Evolutionary conservation across 1,284 basidiomycete genomes (phyloP).

Genomic region (Rhodotorula glutinis): DNA sequence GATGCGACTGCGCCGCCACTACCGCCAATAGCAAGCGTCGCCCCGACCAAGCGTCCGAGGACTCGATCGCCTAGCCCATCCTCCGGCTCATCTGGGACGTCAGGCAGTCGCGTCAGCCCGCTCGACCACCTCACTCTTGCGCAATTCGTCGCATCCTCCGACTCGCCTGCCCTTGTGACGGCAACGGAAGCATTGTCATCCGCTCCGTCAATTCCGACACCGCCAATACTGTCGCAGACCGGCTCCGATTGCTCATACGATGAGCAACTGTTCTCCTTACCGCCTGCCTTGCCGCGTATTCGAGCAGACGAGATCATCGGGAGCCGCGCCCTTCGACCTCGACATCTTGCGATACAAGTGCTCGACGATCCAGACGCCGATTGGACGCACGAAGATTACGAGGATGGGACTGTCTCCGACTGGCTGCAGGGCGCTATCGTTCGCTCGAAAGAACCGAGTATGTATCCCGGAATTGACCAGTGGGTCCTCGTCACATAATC

Average conservation of each 20-base stretch:
- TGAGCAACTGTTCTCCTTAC: background rate
- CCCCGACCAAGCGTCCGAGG: no score
- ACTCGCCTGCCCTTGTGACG: no score
- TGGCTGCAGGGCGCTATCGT: background rate
- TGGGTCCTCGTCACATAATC: background rate
- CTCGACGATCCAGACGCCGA: background rate
- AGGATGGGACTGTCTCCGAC: background rate
- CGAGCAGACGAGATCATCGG: background rate
- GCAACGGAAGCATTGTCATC: no score
- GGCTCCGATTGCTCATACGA: background rate
- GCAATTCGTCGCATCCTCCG: no score
- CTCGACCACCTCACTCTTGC: no score
- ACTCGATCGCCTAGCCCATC: no score
- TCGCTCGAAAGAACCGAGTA: background rate
- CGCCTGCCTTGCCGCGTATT: background rate
- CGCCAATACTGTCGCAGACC: background rate
- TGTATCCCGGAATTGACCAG: conserved; percentile 6
- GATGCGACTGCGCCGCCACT: background rate
- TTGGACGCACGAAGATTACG: background rate
- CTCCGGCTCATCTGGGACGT: no score
- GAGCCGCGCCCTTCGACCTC: background rate
- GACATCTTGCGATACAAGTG: conserved; percentile 1
- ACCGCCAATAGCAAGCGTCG: no score
- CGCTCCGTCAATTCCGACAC: background rate
- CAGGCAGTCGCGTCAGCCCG: no score